These are phyloP conservation scores for Naganishia albida DNA, from an alignment of 1,284 basidiomycete genomes.

Conservation along the genomic window DNA sequence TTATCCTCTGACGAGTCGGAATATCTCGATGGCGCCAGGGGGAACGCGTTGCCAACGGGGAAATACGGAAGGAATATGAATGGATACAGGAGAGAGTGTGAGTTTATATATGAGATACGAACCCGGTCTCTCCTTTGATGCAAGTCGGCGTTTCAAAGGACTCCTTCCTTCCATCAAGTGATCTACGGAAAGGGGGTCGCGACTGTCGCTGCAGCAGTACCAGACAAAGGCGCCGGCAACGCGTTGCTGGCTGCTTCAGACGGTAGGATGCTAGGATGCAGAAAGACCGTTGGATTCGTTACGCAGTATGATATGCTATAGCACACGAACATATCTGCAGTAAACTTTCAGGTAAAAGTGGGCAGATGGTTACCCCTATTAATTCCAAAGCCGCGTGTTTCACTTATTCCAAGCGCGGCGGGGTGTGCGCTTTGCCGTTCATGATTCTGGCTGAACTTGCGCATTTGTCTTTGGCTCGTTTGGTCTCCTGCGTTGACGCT, in stretches of 20 bases:
- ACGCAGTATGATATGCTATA: neutral
- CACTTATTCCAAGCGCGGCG: no score
- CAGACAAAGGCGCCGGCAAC: neutral
- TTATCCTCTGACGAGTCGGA: neutral
- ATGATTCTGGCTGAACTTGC: no score
- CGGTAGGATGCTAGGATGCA: neutral
- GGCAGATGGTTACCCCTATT: no score
- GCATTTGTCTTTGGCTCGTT: no score
- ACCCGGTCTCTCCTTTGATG: neutral
- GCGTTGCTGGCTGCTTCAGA: neutral
- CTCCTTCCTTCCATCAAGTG: neutral
- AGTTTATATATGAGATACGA: neutral
- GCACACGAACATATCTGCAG: no score
- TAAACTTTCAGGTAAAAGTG: no score
- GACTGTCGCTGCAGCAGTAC: neutral
- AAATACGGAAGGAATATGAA: neutral
- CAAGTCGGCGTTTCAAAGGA: neutral
- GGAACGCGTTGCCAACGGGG: no score
- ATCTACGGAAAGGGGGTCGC: neutral
- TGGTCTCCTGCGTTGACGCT: no score
- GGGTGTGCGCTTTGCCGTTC: no score
- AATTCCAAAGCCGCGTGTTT: no score
- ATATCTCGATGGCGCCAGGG: neutral
- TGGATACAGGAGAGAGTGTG: neutral
- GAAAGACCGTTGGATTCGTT: neutral